phyloP scores from a whole-genome alignment of 192 early-diverging fungal species.

The Rhizoclosmatium sp. region DNA sequence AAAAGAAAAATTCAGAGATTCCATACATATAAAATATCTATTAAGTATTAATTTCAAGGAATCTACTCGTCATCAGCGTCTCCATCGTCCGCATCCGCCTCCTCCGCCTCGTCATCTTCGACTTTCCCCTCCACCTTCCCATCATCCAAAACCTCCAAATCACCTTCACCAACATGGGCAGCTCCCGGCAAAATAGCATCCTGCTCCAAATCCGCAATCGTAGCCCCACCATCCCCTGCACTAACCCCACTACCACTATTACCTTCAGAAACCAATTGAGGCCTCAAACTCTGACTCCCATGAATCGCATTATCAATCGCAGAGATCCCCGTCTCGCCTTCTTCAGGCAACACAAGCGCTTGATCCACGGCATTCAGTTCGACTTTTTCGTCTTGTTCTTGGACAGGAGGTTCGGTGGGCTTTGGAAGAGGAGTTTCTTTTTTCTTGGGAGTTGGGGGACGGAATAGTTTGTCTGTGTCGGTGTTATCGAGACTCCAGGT shows the following conservation, averaged over 20 bases:
- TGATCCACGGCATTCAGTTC: not conserved
- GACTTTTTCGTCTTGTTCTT: not conserved
- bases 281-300: not conserved
- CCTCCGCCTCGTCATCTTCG: not conserved
- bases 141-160: too few relatives aligned
- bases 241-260: not conserved
- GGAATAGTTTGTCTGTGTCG: not conserved
- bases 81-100: not conserved
- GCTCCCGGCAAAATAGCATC: not conserved
- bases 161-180: too few relatives aligned
- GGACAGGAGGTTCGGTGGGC: not conserved
- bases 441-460: not conserved
- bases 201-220: not conserved
- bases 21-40: too few relatives aligned
- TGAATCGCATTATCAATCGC: not conserved
- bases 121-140: not conserved
- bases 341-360: not conserved
- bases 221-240: not conserved
- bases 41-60: too few relatives aligned
- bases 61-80: too few relatives aligned
- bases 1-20: too few relatives aligned
- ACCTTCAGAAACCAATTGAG: not conserved
- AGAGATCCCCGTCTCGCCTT: not conserved
- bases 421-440: not conserved
- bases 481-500: not conserved